These are phyloP conservation scores for Torrubiella hemipterigena DNA, from an alignment of 2,329 filamentous ascomycete genomes.

Conservation along the genomic window DNA sequence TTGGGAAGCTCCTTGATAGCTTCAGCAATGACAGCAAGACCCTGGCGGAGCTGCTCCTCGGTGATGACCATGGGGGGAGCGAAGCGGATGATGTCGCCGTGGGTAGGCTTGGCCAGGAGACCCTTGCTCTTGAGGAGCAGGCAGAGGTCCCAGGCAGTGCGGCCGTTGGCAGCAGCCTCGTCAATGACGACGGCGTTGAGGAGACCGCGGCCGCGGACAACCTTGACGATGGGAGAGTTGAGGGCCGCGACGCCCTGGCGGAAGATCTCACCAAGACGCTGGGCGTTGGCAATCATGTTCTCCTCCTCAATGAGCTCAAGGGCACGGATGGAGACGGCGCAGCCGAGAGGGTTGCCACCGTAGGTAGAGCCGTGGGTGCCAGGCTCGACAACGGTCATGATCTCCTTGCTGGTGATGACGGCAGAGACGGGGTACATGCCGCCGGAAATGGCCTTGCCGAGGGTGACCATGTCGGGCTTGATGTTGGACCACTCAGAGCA, in stretches of 20 bases:
- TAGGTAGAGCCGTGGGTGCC: slow-evolving; percentile 98
- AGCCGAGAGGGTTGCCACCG: slow-evolving; percentile 90
- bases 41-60: slow-evolving; percentile 69
- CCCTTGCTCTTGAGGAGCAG: slow-evolving; percentile 93
- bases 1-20: slow-evolving; percentile 71
- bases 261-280: slow-evolving; percentile 72
- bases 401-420: slow-evolving; percentile 74
- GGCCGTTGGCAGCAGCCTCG: slow-evolving; percentile 71
- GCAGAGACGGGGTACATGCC: slow-evolving; percentile 99
- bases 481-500: slow-evolving; percentile 92
- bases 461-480: slow-evolving; percentile 86
- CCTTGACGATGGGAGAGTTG: slow-evolving; percentile 68
- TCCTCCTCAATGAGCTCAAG: slow-evolving; percentile 91
- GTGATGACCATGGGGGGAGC: slow-evolving; percentile 94
- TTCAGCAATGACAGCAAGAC: slow-evolving; percentile 68
- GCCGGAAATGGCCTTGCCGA: slow-evolving; percentile 95
- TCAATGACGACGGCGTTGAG: slow-evolving; percentile 96
- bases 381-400: slow-evolving; percentile 93
- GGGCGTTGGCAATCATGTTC: slow-evolving; percentile 70
- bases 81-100: slow-evolving; percentile 95
- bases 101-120: slow-evolving; percentile 90
- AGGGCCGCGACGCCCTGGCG: slow-evolving; percentile 65
- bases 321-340: slow-evolving; percentile 88
- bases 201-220: slow-evolving; percentile 81
- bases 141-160: slow-evolving; percentile 92